Evolutionary conservation across 768 basidiomycete genomes (phyloP), one percentile per base, ranked within the genome.

Genomic region (Lactarius indigo): DNA sequence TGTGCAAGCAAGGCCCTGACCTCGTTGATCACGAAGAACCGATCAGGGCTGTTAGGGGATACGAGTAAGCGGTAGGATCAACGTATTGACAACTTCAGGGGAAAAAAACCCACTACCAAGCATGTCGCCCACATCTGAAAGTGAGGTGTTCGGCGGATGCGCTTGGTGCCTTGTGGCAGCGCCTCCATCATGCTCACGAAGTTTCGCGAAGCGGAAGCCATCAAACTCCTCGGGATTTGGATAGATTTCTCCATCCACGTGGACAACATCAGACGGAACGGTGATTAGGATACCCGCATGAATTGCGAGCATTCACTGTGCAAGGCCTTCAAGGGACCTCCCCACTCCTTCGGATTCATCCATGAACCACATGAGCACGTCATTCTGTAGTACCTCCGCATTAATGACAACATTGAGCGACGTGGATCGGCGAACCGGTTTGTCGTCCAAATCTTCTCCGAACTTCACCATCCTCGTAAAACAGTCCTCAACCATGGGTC

Each of bases 191-290:
- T 62, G 54, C 35, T 73, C 73, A 28, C 66, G 70, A 60, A 71
- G 68, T 18, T 75, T 63, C 26, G 75, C 64, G 70, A 83, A 83
- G 20, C 82, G 75, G 63, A 79, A 79, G 1, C 80, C 76, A 30
- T 80, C 74, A 50, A 83, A 83, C 47, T 33, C 62, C 4, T 74
- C 70, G 0, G 85, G 74, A 59, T 82, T 76, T 20, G 73, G 66
- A 69, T 85, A 87, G 26, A 76, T 71, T n/a, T 73, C 74, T n/a
- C 75, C 74, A 65, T 84, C 80, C 20, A 73, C 73, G 66, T 81
- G 79, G 72, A 78, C 74, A n/a, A 75, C 68, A 28, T 65, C 59
- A 8, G 74, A 62, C 12, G 77, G 76, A 9, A 77, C 73, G 20
- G 73, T 70, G 23, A 82, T 70, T 33, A 75, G 73, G 26, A 76